Evolutionary conservation across 208 protist species (phyloP).

Genomic region (Trypanosoma rangeli): DNA sequence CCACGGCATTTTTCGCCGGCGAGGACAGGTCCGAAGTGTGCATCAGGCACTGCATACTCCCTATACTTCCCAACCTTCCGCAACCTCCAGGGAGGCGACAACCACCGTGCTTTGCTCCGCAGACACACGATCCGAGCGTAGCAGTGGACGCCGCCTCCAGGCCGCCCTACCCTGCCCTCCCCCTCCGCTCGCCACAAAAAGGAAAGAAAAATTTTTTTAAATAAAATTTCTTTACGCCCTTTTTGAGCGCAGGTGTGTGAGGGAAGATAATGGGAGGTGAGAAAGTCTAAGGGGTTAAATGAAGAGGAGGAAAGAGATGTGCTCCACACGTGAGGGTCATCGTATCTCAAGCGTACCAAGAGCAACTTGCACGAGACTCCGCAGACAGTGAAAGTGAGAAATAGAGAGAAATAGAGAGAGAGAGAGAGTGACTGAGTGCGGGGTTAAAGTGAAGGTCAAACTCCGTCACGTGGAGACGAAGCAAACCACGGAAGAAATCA

Average conservation of each 20-base stretch:
- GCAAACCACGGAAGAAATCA: neutral
- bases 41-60: neutral
- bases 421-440: no score
- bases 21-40: neutral
- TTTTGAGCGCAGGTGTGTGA: neutral
- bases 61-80: neutral
- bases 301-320: neutral
- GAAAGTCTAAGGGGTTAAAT: neutral
- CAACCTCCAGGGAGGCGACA: neutral
- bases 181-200: neutral
- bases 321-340: neutral
- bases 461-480: neutral
- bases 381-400: no score
- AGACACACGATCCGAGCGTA: neutral
- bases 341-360: neutral
- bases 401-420: no score
- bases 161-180: neutral
- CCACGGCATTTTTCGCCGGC: neutral
- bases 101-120: neutral
- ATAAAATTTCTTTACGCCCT: neutral
- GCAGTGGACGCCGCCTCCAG: neutral
- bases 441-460: no score
- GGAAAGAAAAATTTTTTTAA: neutral
- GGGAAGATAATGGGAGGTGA: neutral
- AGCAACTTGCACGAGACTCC: no score